A percentile compares a stretch with the other conserved stretches of the same genome.
phyloP scores from a whole-genome alignment of 441 rosid species.

The Corymbia citriodora region DNA sequence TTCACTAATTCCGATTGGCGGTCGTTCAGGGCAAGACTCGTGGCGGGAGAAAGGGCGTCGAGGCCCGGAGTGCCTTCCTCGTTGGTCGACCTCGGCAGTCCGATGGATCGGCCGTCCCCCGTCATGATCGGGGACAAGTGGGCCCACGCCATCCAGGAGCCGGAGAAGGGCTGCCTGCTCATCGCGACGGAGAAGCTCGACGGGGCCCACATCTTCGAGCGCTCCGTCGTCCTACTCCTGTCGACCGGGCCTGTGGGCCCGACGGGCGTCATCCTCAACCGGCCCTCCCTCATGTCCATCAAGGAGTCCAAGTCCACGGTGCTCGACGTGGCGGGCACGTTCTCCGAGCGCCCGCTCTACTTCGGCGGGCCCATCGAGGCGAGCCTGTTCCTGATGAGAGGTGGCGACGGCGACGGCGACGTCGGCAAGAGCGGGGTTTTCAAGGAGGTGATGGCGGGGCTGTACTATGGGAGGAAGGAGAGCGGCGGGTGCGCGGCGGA shows the following conservation, averaged over 20 bases:
- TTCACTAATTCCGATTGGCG: slow-evolving; percentile 56
- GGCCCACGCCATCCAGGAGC: slow-evolving; percentile 77
- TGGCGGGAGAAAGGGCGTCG: slow-evolving; percentile 40
- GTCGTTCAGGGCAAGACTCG: slow-evolving; percentile 72
- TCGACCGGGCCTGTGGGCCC: slow-evolving; percentile 67
- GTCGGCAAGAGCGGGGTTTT: slow-evolving; percentile 55
- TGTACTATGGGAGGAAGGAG: slow-evolving; percentile 75
- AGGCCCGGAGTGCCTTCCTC: slow-evolving; percentile 27
- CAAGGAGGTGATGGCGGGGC: slow-evolving; percentile 67
- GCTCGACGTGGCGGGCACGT: slow-evolving; percentile 43
- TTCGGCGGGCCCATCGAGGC: slow-evolving; percentile 91
- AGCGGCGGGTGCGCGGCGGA: slow-evolving; percentile 76
- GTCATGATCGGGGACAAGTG: slow-evolving; percentile 48
- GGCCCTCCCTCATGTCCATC: slow-evolving; percentile 91
- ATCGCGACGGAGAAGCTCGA: slow-evolving; percentile 84
- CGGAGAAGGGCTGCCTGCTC: slow-evolving; percentile 81
- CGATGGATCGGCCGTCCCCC: slow-evolving; percentile 18
- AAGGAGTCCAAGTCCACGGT: slow-evolving; percentile 62
- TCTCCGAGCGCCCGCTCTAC: slow-evolving; percentile 54
- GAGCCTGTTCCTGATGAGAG: slow-evolving; percentile 60
- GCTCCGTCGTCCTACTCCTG: slow-evolving; percentile 71
- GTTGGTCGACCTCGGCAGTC: slow-evolving; percentile 25
- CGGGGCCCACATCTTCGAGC: slow-evolving; percentile 88
- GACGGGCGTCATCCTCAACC: slow-evolving; percentile 78
- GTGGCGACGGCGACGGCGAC: slow-evolving; percentile 24